Base-by-base conservation (phyloP, 805 yeast genomes). In the Candida tibetensis region DNA sequence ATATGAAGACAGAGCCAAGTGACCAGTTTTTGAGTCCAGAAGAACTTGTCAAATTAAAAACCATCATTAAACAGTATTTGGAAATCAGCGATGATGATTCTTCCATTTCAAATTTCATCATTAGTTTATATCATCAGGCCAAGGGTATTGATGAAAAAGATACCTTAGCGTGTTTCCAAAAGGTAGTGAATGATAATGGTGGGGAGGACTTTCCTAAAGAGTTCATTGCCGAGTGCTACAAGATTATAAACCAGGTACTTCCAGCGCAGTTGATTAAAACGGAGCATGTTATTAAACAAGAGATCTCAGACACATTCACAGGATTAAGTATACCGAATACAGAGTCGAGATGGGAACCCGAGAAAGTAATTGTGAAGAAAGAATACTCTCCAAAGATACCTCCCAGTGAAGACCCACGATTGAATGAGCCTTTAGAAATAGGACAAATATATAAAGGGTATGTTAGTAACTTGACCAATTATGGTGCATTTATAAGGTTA, bases 401-500 rank as follows among this genome's bases (percentile, higher is more conserved):
- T 19, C 12, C 30, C 23, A 28, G 30, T 12, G 17, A 17, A 30
- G 15, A 5, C 17, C 5, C n/a, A 19, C 4, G 9, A 21, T 16
- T 9, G 23, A n/a, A 32, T 7, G 36, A 40, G 21, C 32, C 44
- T 8, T 66, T 78, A 0, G 46, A 55, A 4, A 41, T 69, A 1
- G 79, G 77, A 13, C 57, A 69, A 17, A 62, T 85, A 0, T 81
- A 82, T 48, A 58, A 58, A 19, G 97, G 95, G 0, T 59, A 46
- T 17, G 82, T 91, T 2, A 69, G 68, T 32, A 77, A 75, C 31
- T 49, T 85, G 1, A 78, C 79, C 30, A 58, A 74, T 2, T 90
- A 79, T 60, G 97, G 98, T 0, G 95, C 88, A 1, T 91, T 90
- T 54, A 74, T 88, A 0, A 59, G 76, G 7, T 55, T 90, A 36